Evolutionary conservation across 441 rosid genomes (phyloP), one percentile per base, ranked within the genome.

Genomic region (Geranium incanum): DNA sequence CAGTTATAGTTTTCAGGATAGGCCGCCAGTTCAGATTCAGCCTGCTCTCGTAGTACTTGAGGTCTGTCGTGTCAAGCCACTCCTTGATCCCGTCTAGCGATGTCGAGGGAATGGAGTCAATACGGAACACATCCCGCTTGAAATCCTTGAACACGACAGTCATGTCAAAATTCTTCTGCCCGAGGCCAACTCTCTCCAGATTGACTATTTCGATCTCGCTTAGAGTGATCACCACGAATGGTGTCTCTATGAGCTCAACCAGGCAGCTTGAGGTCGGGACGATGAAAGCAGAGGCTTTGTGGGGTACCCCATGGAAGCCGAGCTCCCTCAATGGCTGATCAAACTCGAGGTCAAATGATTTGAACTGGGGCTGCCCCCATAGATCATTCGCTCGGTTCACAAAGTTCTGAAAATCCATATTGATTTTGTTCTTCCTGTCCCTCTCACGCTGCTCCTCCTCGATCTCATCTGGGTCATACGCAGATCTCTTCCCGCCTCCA

Each of bases 131-230:
- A 72, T 93, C 97, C 50, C 79, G 78, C 76, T 91, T 91, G 84
- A 91, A 93, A 78, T 93, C 97, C 86, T 93, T 91, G 67, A 91
- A 91, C 67, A 93, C 84, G 21, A 93, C 76, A 41, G 96, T 85
- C 97, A 93, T 84, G 77, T 93, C 97, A 73, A 93, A 91, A 75
- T 91, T 93, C 82, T 91, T 91, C 86, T 90, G 97, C 68, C 93
- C 96, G 36, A 89, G 88, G 74, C 96, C 97, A 71, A 91, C 92
- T 76, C 98, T 87, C 81, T 91, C 98, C 65, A 93, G 86, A 75
- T 91, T 93, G 75, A 91, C 98, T 69, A 91, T 93, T 85, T 93
- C 96, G 71, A 93, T 91, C 86, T 93, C 98, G 41, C 89, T 82
- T 6, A 91, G 78, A 39, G 92, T 84, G 69, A 93, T 89, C 71